These are phyloP conservation scores for Cladophialophora carrionii DNA, from an alignment of 2,329 filamentous ascomycete genomes.

Conservation along the genomic window DNA sequence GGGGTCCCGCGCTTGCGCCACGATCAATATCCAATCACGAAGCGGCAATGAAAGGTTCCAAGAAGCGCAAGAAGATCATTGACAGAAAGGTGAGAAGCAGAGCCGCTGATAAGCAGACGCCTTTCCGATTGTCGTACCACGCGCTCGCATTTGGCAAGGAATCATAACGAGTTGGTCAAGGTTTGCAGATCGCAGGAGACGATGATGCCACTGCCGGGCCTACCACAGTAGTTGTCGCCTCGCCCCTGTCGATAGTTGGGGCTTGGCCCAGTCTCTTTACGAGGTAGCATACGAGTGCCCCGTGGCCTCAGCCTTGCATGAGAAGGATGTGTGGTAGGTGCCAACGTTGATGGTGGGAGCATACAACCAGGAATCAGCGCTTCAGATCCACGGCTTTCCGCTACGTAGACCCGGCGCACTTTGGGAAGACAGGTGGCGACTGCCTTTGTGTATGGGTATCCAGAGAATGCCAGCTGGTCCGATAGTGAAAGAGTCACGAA, in stretches of 20 bases:
- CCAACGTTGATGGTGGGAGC: neutral
- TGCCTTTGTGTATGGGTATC: neutral
- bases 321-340: neutral
- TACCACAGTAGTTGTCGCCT: neutral
- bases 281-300: neutral
- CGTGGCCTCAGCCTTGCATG: neutral
- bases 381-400: neutral
- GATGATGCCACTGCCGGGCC: neutral
- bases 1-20: conserved; percentile 20
- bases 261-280: neutral
- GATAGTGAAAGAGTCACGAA: neutral
- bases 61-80: neutral
- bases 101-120: conserved; percentile 8
- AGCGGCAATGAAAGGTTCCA: neutral
- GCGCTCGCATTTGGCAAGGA: neutral
- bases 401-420: neutral
- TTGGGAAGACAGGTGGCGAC: no score
- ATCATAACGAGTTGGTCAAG: neutral
- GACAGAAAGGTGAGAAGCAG: neutral
- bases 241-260: neutral
- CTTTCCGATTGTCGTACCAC: neutral
- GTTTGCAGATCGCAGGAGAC: neutral
- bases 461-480: neutral
- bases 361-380: neutral
- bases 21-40: conserved; percentile 24